These are phyloP conservation scores for Yamadazyma buinensis DNA, from an alignment of 1,139 yeast species.

Conservation along the genomic window DNA sequence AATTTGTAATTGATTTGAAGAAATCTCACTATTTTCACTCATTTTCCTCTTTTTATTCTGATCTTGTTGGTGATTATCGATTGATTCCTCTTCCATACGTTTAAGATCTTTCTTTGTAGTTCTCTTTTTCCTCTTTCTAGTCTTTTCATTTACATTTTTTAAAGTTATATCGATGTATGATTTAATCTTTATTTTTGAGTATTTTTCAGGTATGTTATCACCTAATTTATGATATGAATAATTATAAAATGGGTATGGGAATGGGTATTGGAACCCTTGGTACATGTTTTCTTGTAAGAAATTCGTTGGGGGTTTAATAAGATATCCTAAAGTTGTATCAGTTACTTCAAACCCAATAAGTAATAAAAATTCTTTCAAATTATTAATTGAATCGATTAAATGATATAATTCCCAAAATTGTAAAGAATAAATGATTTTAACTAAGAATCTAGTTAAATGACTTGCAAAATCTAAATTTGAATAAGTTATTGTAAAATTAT, in stretches of 20 bases:
- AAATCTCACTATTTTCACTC: too few relatives aligned
- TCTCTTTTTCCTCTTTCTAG: conserved; percentile 2
- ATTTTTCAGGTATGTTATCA: conserved; percentile 26
- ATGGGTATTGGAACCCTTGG: conserved; percentile 44
- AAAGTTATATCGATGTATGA: conserved; percentile 40
- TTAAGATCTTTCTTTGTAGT: background rate
- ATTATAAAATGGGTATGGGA: conserved; percentile 46
- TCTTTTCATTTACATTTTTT: conserved; percentile 13
- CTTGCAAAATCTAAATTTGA: conserved; percentile 38
- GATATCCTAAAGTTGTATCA: conserved; percentile 37
- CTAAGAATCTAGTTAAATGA: conserved; percentile 36
- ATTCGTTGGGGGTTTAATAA: conserved; percentile 41
- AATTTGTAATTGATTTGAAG: too few relatives aligned
- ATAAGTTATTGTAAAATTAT: conserved; percentile 31
- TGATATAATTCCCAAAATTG: conserved; percentile 49
- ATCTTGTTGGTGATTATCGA: background rate
- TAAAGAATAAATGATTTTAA: conserved; percentile 35
- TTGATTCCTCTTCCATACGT: background rate
- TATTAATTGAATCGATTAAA: conserved; percentile 30
- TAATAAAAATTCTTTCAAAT: conserved; percentile 30
- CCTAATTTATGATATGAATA: conserved; percentile 42
- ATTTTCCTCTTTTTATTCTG: too few relatives aligned
- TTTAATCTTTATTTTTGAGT: conserved; percentile 23
- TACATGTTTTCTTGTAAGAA: conserved; percentile 34
- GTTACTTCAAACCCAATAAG: conserved; percentile 34